Evolutionary conservation across 371 early-diverging fungal species (phyloP).

Genomic region (Furculomyces boomerangus): DNA sequence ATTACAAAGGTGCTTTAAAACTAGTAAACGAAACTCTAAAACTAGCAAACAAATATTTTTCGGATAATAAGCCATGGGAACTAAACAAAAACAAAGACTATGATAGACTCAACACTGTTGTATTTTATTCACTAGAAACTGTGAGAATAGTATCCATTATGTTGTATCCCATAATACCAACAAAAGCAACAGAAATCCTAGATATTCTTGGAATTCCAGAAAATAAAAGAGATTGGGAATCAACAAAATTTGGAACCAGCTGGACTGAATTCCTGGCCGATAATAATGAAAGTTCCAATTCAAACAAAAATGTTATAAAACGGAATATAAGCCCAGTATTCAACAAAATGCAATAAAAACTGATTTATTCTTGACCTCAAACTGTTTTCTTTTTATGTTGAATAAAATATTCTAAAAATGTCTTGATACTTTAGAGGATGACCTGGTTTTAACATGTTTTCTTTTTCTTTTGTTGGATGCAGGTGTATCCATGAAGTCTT

Average conservation of each 20-base stretch:
- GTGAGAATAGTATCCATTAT: conserved; percentile 53
- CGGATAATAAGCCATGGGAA: conserved; percentile 63
- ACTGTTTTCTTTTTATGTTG: too few relatives aligned
- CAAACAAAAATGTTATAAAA: neutral
- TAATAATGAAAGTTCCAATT: neutral
- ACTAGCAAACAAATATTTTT: conserved; percentile 56
- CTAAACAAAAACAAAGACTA: conserved; percentile 15
- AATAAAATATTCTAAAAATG: too few relatives aligned
- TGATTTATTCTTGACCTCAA: too few relatives aligned
- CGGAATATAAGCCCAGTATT: too few relatives aligned
- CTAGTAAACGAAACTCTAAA: conserved; percentile 15
- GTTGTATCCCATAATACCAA: conserved; percentile 78
- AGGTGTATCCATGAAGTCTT: too few relatives aligned
- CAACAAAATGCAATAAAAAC: too few relatives aligned
- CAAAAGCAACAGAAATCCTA: conserved; percentile 41
- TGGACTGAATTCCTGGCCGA: conserved; percentile 8
- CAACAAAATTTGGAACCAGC: conserved; percentile 21
- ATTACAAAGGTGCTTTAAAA: conserved; percentile 15
- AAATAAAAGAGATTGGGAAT: conserved; percentile 30
- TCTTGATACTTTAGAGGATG: too few relatives aligned
- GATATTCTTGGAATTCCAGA: conserved; percentile 32
- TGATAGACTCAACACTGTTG: conserved; percentile 30
- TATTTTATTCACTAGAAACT: conserved; percentile 59
- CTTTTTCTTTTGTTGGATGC: too few relatives aligned
- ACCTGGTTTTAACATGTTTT: too few relatives aligned